These are phyloP conservation scores for Glomus cerebriforme DNA, from an alignment of 192 early-diverging fungal genomes.

Conservation along the genomic window DNA sequence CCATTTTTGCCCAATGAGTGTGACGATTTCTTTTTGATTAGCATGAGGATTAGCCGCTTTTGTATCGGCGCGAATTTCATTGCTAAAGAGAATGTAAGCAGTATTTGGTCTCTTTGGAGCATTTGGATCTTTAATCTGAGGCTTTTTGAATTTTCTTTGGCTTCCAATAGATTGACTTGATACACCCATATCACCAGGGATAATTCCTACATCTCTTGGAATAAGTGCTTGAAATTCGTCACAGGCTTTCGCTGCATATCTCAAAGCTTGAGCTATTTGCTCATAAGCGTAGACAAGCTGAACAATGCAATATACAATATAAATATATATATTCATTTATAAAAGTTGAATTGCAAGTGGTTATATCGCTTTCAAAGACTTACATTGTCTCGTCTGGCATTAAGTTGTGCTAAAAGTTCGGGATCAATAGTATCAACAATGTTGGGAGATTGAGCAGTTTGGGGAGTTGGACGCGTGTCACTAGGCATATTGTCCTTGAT, in stretches of 20 bases:
- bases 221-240: conserved; percentile 30
- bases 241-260: conserved; percentile 25
- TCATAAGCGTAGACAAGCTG: conserved; percentile 27
- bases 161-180: background rate
- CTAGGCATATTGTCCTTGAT: background rate
- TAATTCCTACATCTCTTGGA: conserved; percentile 18
- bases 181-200: background rate
- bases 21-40: conserved; percentile 34
- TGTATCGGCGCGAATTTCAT: conserved; percentile 76
- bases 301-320: background rate
- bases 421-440: conserved; percentile 11
- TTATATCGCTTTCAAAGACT: background rate
- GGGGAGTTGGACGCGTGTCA: conserved; percentile 9
- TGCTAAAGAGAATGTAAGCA: conserved; percentile 90
- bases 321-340: background rate
- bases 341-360: background rate
- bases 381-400: conserved; percentile 11
- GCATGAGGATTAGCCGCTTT: conserved; percentile 81
- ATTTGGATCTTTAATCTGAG: conserved; percentile 71
- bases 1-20: conserved; percentile 26
- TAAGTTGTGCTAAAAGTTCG: conserved; percentile 18
- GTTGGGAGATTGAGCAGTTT: background rate
- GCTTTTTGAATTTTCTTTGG: conserved; percentile 18
- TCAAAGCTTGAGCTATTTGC: conserved; percentile 21
- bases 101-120: conserved; percentile 91